These are phyloP conservation scores for Penstemon newberryi DNA, from an alignment of 257 asterid genomes.

Conservation along the genomic window DNA sequence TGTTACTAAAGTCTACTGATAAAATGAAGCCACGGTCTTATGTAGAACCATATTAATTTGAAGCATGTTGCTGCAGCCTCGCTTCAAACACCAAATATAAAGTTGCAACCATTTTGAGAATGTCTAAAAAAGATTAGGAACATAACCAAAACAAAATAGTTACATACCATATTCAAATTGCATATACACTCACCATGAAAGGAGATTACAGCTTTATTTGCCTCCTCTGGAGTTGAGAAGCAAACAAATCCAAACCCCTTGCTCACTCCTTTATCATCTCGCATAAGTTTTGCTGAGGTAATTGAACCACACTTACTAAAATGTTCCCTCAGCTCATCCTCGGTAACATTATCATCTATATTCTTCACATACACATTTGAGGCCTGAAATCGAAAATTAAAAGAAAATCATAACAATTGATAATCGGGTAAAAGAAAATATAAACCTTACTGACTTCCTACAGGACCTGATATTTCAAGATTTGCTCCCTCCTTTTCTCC, in stretches of 20 bases:
- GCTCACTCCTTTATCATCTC: slow-evolving; percentile 74
- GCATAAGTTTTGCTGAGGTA: slow-evolving; percentile 78
- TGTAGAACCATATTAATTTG: no score
- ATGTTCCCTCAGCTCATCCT: slow-evolving; percentile 60
- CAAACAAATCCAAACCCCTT: slow-evolving; percentile 93
- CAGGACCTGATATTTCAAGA: slow-evolving; percentile 65
- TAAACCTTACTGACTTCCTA: slow-evolving; percentile 2
- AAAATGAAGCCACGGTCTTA: no score
- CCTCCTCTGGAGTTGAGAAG: slow-evolving; percentile 80
- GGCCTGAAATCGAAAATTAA: slow-evolving; percentile 42
- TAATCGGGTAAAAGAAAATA: background rate
- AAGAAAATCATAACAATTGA: slow-evolving; percentile 11
- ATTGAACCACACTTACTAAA: slow-evolving; percentile 74
- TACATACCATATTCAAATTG: no score
- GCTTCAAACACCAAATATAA: no score
- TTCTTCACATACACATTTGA: slow-evolving; percentile 86
- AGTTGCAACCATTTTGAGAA: no score
- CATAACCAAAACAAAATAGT: no score
- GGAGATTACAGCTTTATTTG: slow-evolving; percentile 58
- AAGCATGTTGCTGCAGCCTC: no score
- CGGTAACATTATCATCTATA: slow-evolving; percentile 64
- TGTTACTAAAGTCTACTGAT: no score
- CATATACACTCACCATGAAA: slow-evolving; percentile 48
- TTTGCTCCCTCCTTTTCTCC: slow-evolving; percentile 68
- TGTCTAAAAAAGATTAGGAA: no score